These are phyloP conservation scores for Pyrus hybrid DNA, from an alignment of 331 rosid species.

Conservation along the genomic window DNA sequence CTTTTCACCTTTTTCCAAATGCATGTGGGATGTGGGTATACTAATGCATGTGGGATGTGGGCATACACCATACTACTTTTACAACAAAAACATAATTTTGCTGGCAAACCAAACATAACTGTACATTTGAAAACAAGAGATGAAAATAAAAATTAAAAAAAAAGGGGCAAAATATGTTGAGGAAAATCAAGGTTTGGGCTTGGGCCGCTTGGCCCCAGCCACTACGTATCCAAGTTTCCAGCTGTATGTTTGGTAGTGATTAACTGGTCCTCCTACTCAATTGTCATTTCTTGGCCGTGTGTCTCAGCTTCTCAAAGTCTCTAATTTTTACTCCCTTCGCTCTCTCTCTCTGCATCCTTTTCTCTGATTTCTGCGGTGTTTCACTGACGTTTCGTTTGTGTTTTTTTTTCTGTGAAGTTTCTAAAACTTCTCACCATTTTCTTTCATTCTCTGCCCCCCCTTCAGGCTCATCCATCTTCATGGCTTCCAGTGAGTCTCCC, in stretches of 20 bases:
- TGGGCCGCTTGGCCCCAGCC: neutral
- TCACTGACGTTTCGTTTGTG: neutral
- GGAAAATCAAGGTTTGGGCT: neutral
- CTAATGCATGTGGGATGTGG: too few relatives aligned
- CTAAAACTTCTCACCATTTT: neutral
- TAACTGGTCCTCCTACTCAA: neutral
- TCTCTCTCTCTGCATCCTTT: neutral
- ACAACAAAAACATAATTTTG: neutral
- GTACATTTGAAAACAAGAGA: neutral
- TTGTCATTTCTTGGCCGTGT: neutral
- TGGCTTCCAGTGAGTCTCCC: conserved; percentile 71
- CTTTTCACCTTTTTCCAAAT: too few relatives aligned
- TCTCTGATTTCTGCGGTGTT: neutral
- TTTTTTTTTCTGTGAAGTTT: neutral
- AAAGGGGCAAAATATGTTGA: neutral
- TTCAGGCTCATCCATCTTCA: conserved; percentile 1
- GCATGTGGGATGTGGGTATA: too few relatives aligned
- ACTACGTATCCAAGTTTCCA: neutral
- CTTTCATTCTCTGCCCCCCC: neutral
- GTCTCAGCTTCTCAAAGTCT: neutral
- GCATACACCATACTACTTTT: too few relatives aligned
- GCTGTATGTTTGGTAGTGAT: neutral
- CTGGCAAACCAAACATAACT: neutral
- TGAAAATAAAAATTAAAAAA: neutral
- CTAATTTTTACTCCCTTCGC: neutral